Percentiles rank a stretch among this genome's conserved stretches.
These are phyloP conservation scores for Jacaranda mimosifolia DNA, from an alignment of 257 asterid genomes.

Conservation along the genomic window DNA sequence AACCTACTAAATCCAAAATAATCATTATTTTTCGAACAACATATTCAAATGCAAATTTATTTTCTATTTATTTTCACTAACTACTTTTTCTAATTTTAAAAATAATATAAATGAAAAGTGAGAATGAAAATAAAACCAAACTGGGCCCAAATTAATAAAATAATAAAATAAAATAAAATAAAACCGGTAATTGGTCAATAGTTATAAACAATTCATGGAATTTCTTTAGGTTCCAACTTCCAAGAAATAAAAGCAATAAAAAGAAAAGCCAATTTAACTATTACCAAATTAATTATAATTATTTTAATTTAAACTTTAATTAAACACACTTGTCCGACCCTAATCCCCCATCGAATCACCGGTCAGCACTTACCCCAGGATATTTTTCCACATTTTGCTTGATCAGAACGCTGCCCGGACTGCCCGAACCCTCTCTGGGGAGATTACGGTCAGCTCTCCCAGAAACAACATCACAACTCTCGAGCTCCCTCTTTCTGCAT, in stretches of 20 bases:
- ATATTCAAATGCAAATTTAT: too few relatives aligned
- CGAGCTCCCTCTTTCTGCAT: conserved; percentile 1
- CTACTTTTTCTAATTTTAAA: too few relatives aligned
- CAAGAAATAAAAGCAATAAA: background rate
- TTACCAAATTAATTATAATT: background rate
- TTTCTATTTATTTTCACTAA: too few relatives aligned
- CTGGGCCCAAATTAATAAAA: too few relatives aligned
- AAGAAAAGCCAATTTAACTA: background rate
- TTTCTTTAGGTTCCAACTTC: background rate
- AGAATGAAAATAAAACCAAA: too few relatives aligned
- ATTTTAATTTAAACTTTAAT: background rate
- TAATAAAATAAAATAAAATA: too few relatives aligned
- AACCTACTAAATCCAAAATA: too few relatives aligned
- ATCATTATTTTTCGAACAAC: too few relatives aligned
- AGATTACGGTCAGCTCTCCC: conserved; percentile 46
- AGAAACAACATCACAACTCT: conserved; percentile 25
- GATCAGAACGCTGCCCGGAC: conserved; percentile 45
- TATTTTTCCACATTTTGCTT: conserved; percentile 17
- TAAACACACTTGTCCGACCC: background rate
- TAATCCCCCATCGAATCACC: conserved; percentile 24
- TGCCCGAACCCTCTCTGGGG: conserved; percentile 37
- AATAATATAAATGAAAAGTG: too few relatives aligned
- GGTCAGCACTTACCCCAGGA: conserved; percentile 33
- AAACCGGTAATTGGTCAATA: background rate
- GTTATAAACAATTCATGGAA: too few relatives aligned